These are phyloP conservation scores for Hypoxylon sp. DNA, from an alignment of 2,329 filamentous ascomycete species.

Conservation along the genomic window DNA sequence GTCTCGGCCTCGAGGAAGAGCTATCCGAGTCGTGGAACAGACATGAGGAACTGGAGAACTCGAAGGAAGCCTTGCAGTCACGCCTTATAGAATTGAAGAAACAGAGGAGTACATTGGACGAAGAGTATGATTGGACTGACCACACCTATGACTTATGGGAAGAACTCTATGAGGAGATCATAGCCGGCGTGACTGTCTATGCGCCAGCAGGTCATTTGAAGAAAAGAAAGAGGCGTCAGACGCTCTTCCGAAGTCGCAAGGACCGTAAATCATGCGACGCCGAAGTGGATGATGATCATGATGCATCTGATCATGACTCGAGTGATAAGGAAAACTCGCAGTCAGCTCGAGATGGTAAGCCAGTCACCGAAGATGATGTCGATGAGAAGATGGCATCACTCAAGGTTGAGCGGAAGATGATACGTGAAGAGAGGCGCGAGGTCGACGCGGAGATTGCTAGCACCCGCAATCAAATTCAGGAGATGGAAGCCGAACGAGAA, in stretches of 20 bases:
- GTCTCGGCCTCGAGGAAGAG: slow-evolving; percentile 57
- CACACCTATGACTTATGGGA: slow-evolving; percentile 52
- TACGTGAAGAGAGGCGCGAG: slow-evolving; percentile 51
- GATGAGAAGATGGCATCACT: slow-evolving; percentile 54
- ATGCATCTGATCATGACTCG: slow-evolving; percentile 50
- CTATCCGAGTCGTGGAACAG: slow-evolving; percentile 55
- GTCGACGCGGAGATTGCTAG: slow-evolving; percentile 56
- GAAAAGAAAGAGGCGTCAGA: slow-evolving; percentile 60
- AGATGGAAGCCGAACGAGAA: slow-evolving; percentile 50
- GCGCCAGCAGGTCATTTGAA: slow-evolving; percentile 48
- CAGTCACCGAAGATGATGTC: slow-evolving; percentile 62
- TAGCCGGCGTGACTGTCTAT: slow-evolving; percentile 58
- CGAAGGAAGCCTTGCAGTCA: slow-evolving; percentile 7
- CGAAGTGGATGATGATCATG: slow-evolving; percentile 46
- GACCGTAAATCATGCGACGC: slow-evolving; percentile 13
- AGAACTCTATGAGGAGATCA: slow-evolving; percentile 52
- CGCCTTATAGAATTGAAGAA: slow-evolving; percentile 52
- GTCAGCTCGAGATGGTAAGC: slow-evolving; percentile 45
- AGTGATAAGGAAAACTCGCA: slow-evolving; percentile 51
- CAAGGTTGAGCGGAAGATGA: slow-evolving; percentile 52
- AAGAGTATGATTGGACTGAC: slow-evolving; percentile 62
- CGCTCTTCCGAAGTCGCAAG: slow-evolving; percentile 37
- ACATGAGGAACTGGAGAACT: slow-evolving; percentile 48
- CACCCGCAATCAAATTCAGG: slow-evolving; percentile 55
- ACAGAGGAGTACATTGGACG: slow-evolving; percentile 47